Evolutionary conservation across 2,329 filamentous ascomycete genomes (phyloP).

Genomic region (Emmonsia crescens): DNA sequence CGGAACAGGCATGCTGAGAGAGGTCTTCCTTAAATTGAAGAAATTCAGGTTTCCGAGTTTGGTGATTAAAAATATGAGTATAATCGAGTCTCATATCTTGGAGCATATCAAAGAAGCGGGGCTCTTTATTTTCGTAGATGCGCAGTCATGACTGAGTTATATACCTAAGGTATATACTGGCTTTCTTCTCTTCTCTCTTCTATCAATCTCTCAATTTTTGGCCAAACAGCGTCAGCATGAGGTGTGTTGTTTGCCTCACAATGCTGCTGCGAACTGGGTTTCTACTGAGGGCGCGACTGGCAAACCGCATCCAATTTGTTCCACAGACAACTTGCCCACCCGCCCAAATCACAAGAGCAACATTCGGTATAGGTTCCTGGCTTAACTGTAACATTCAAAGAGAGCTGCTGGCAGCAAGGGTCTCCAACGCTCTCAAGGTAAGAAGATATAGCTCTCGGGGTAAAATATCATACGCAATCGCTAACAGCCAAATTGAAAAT

Average conservation of each 20-base stretch:
- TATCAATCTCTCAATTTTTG: not conserved
- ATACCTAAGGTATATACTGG: not conserved
- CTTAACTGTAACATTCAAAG: too few species aligned
- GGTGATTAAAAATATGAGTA: not conserved
- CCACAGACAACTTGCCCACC: not conserved
- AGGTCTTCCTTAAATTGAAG: not conserved
- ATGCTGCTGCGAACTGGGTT: not conserved
- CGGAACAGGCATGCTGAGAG: too few species aligned
- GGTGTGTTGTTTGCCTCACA: not conserved
- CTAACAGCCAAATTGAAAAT: not conserved
- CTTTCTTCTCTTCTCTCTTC: not conserved
- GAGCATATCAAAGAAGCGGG: not conserved
- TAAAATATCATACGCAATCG: not conserved
- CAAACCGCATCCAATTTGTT: not conserved
- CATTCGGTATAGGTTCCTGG: not conserved
- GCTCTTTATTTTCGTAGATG: not conserved
- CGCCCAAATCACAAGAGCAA: not conserved
- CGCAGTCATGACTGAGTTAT: not conserved
- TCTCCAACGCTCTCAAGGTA: not conserved
- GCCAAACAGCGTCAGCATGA: not conserved
- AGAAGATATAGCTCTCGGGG: not conserved
- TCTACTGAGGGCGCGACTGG: not conserved
- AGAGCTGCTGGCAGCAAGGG: not conserved
- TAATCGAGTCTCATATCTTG: not conserved
- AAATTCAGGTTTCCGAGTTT: not conserved